Evolutionary conservation across 192 early-diverging fungal species (phyloP).

Genomic region (Bifiguratus adelaidae): DNA sequence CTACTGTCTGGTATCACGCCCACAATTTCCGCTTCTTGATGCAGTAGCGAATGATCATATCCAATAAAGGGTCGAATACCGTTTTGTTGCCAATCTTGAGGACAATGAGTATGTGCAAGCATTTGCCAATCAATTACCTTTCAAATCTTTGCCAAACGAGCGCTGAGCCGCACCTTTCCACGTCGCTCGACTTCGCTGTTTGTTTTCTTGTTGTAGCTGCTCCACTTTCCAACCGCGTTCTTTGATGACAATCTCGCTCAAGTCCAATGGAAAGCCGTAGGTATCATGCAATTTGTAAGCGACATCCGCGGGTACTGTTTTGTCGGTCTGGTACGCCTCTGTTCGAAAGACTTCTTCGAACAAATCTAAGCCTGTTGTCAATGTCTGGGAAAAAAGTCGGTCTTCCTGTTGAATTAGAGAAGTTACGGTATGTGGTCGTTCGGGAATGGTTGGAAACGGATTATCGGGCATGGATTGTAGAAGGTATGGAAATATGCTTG

Average conservation of each 20-base stretch:
- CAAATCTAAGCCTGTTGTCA: conserved; percentile 31
- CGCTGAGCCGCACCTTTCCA: too few relatives aligned
- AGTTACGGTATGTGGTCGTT: conserved; percentile 24
- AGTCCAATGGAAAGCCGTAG: conserved; percentile 47
- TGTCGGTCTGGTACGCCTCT: conserved; percentile 15
- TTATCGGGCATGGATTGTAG: conserved; percentile 21
- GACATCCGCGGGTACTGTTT: conserved; percentile 25
- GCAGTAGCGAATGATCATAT: conserved; percentile 26
- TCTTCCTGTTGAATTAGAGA: conserved; percentile 35
- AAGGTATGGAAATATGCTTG: conserved; percentile 30
- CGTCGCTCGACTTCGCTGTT: conserved; percentile 29
- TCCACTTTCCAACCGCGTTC: conserved; percentile 47
- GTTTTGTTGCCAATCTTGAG: conserved; percentile 14
- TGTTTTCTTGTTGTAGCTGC: conserved; percentile 26
- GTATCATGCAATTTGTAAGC: conserved; percentile 47
- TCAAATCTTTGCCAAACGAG: too few relatives aligned
- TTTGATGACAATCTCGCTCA: conserved; percentile 36
- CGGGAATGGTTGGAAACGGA: conserved; percentile 25
- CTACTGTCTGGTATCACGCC: conserved; percentile 5
- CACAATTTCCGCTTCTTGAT: conserved; percentile 23
- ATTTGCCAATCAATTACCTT: too few relatives aligned
- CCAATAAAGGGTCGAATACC: conserved; percentile 34
- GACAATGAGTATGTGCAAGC: too few relatives aligned
- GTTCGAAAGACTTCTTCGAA: conserved; percentile 30
- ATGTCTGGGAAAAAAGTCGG: conserved; percentile 29